These are phyloP conservation scores for Wickerhamiella siamensis DNA, from an alignment of 805 yeast genomes.

Conservation along the genomic window DNA sequence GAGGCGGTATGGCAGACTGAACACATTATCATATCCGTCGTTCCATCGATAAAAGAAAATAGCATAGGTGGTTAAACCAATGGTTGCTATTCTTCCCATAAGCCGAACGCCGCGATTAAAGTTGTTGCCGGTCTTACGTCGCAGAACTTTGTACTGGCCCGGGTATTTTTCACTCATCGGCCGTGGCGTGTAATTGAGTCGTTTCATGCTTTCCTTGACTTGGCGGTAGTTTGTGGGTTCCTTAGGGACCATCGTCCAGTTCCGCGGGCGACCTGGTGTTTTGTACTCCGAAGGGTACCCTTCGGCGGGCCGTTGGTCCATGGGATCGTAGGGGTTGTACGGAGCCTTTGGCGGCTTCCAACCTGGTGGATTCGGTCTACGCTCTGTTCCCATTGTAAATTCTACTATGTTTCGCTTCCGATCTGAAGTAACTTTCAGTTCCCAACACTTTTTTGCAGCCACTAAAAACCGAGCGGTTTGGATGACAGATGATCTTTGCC, in stretches of 20 bases:
- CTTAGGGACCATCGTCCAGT: slow-evolving; percentile 44
- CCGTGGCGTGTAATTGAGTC: slow-evolving; percentile 61
- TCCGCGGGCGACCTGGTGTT: slow-evolving; percentile 46
- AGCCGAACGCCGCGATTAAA: slow-evolving; percentile 48
- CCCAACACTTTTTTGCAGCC: background rate
- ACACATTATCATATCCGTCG: slow-evolving; percentile 64
- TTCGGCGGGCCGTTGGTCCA: slow-evolving; percentile 61
- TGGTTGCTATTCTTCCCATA: slow-evolving; percentile 38
- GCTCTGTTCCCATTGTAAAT: slow-evolving; percentile 25
- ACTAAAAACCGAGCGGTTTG: background rate
- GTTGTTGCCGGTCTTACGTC: slow-evolving; percentile 40
- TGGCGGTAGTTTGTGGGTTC: slow-evolving; percentile 53
- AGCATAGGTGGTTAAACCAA: slow-evolving; percentile 39
- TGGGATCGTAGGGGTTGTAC: slow-evolving; percentile 72
- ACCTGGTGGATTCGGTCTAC: slow-evolving; percentile 63
- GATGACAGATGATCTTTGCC: background rate
- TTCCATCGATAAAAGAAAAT: slow-evolving; percentile 74
- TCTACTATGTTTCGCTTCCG: background rate
- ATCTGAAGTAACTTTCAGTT: slow-evolving; percentile 2
- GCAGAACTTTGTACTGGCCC: slow-evolving; percentile 61
- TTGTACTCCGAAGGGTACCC: slow-evolving; percentile 77
- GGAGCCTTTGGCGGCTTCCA: slow-evolving; percentile 77
- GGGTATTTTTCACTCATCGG: slow-evolving; percentile 63
- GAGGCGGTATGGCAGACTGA: slow-evolving; percentile 50
- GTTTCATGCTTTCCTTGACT: slow-evolving; percentile 59